These are phyloP conservation scores for Mallotus repandus DNA, from an alignment of 441 rosid genomes.

Conservation along the genomic window DNA sequence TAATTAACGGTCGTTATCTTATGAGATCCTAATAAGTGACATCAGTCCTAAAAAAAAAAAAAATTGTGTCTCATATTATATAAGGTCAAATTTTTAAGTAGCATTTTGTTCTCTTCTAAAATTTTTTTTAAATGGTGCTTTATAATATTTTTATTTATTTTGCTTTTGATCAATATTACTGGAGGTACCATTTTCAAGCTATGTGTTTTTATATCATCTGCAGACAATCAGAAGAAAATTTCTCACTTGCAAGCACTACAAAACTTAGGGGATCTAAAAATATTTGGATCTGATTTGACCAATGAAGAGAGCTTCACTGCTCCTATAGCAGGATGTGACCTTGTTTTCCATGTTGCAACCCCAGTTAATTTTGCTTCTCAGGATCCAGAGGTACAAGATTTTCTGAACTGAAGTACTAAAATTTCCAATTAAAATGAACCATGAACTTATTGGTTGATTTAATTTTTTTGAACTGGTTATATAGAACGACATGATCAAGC, in stretches of 20 bases:
- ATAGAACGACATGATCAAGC: conserved; percentile 87
- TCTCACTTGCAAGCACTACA: conserved; percentile 51
- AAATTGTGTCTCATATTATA: too few relatives aligned
- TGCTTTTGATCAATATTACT: too few relatives aligned
- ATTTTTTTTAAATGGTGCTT: too few relatives aligned
- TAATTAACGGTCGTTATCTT: too few relatives aligned
- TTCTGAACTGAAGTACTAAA: background rate
- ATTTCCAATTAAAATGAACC: background rate
- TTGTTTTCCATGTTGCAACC: conserved; percentile 87
- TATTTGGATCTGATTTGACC: conserved; percentile 65
- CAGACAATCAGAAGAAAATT: conserved; percentile 63
- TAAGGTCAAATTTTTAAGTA: too few relatives aligned
- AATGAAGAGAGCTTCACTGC: conserved; percentile 61
- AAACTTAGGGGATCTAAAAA: conserved; percentile 57
- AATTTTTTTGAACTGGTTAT: background rate
- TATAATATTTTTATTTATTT: too few relatives aligned
- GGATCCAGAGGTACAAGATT: conserved; percentile 72
- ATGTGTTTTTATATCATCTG: background rate
- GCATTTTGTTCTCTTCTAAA: too few relatives aligned
- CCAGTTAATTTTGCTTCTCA: conserved; percentile 83
- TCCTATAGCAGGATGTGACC: conserved; percentile 57
- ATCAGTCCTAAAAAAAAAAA: too few relatives aligned
- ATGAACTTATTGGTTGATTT: background rate
- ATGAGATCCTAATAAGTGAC: too few relatives aligned
- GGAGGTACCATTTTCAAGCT: too few relatives aligned